These are phyloP conservation scores for Colletotrichum falcatum DNA, from an alignment of 2,329 filamentous ascomycete species.

Conservation along the genomic window DNA sequence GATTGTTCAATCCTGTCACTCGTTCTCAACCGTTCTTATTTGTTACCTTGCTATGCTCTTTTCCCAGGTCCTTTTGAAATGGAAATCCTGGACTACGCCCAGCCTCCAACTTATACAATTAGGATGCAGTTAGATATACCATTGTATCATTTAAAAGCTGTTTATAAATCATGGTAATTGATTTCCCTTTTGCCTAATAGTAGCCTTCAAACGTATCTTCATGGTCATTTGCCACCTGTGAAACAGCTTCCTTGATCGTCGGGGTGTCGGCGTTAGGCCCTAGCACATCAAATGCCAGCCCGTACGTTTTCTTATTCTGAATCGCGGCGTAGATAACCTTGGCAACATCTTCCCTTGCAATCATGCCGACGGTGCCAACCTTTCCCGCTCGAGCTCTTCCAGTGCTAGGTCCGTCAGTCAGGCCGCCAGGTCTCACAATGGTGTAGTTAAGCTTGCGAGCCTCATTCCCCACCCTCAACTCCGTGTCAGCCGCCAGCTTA, in stretches of 20 bases:
- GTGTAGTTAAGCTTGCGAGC: constrained; percentile 57
- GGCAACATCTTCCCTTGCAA: constrained; percentile 60
- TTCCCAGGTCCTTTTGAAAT: no score
- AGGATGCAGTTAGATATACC: no score
- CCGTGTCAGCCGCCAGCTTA: constrained; percentile 57
- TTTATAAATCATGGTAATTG: background rate
- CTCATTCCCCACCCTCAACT: constrained; percentile 53
- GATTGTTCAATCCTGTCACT: no score
- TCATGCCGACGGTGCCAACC: constrained; percentile 51
- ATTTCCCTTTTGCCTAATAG: constrained; percentile 37
- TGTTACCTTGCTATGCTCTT: no score
- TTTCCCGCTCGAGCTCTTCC: constrained; percentile 57
- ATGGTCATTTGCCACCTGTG: constrained; percentile 51
- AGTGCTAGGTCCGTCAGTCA: constrained; percentile 53
- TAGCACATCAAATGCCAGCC: constrained; percentile 57
- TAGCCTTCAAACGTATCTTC: constrained; percentile 49
- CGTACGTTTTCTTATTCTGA: constrained; percentile 54
- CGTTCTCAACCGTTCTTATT: no score
- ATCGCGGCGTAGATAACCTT: constrained; percentile 55
- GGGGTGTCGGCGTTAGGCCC: constrained; percentile 51
- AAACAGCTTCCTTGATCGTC: constrained; percentile 53
- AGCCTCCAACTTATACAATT: no score
- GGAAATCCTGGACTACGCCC: no score
- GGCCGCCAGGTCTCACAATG: constrained; percentile 56
- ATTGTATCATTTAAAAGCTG: no score